A percentile compares a stretch with the other conserved stretches of the same genome.
These are phyloP conservation scores for Myriosclerotinia scirpicola DNA, from an alignment of 2,329 filamentous ascomycete genomes.

Conservation along the genomic window DNA sequence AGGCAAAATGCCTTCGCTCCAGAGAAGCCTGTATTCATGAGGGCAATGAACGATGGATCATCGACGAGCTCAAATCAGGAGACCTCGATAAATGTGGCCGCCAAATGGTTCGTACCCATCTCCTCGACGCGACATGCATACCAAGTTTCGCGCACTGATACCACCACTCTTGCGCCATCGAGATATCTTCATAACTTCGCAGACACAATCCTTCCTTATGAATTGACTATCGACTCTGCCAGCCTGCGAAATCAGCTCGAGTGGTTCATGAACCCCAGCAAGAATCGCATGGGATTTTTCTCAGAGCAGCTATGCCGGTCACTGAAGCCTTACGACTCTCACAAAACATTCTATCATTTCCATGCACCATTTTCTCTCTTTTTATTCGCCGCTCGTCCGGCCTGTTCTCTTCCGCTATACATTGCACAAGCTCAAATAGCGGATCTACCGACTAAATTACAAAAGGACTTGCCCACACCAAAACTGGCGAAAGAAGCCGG, in stretches of 20 bases:
- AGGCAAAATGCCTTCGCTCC: conserved; percentile 53
- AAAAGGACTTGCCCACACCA: conserved; percentile 67
- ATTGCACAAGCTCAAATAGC: conserved; percentile 77
- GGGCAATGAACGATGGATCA: conserved; percentile 27
- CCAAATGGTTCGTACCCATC: conserved; percentile 58
- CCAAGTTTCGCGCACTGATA: no score
- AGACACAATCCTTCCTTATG: conserved; percentile 56
- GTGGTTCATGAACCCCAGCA: background rate
- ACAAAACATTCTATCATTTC: conserved; percentile 48
- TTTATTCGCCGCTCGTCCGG: conserved; percentile 26
- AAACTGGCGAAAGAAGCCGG: conserved; percentile 61
- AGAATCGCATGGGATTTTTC: background rate
- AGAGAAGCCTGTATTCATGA: conserved; percentile 54
- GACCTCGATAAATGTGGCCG: conserved; percentile 53
- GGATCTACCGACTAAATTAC: conserved; percentile 64
- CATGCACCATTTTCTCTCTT: conserved; percentile 44
- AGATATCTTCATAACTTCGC: conserved; percentile 45
- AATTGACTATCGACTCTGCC: conserved; percentile 46
- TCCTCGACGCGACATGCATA: background rate
- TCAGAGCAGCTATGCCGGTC: background rate
- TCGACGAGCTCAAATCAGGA: conserved; percentile 30
- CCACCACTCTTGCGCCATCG: conserved; percentile 15
- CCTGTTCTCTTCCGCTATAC: conserved; percentile 55
- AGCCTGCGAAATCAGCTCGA: background rate
- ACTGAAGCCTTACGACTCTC: conserved; percentile 3